Percentiles rank a stretch among this genome's conserved stretches.
Conservation (phyloP, 192 early-diverging fungal genomes). For the Rhizophagus prolifer region DNA sequence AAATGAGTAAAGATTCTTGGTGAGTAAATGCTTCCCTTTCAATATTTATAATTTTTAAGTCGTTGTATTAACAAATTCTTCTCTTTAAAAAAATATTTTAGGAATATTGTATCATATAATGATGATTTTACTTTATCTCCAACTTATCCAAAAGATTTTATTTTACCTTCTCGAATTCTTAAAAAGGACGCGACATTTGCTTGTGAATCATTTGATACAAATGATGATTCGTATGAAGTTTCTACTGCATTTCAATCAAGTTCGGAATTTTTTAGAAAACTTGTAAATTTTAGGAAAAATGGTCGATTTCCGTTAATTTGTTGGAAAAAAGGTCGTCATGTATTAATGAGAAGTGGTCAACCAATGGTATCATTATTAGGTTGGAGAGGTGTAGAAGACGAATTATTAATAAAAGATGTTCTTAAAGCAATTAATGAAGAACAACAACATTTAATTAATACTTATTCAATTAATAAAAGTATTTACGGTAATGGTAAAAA, state of each 20-base stretch:
- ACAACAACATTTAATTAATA: conserved; percentile 4
- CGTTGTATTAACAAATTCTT: too few relatives aligned
- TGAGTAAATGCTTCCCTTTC: background rate
- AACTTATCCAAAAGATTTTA: conserved; percentile 43
- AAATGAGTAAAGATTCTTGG: conserved; percentile 35
- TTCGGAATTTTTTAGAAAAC: conserved; percentile 30
- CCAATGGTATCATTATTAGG: conserved; percentile 45
- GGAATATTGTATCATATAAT: conserved; percentile 39
- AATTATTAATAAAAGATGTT: conserved; percentile 38
- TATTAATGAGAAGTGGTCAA: conserved; percentile 44
- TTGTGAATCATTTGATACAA: background rate
- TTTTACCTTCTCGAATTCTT: conserved; percentile 37
- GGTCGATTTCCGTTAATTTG: conserved; percentile 42
- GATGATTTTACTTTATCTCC: conserved; percentile 38
- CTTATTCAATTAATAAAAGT: background rate
- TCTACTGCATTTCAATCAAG: background rate
- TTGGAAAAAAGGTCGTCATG: conserved; percentile 40
- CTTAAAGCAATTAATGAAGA: conserved; percentile 36
- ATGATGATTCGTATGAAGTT: background rate
- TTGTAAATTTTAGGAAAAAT: conserved; percentile 36
- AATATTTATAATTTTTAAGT: too few relatives aligned
- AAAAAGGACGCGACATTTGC: background rate
- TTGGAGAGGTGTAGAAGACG: conserved; percentile 43
- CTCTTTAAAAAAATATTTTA: background rate
- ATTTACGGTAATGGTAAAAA: background rate